Base-by-base conservation (phyloP, 768 basidiomycete species). In the Tubosaeta sp. region DNA sequence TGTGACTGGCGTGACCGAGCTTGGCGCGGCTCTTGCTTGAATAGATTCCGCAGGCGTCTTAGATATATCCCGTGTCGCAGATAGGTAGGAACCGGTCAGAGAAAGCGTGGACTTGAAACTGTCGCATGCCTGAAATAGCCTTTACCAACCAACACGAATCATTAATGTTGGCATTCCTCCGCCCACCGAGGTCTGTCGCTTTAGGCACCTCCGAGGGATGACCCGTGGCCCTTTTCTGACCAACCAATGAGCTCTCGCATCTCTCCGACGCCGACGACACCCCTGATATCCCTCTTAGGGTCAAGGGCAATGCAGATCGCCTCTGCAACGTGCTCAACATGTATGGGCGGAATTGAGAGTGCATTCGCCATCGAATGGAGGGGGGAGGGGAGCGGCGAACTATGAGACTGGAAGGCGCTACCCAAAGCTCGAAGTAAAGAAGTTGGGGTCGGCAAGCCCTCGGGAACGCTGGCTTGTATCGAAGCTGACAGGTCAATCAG, bases 251-350 rank as follows among this genome's bases (percentile, higher is more conserved):
- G 68, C 60, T 82, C 75, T 54, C 86, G 77, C 86, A 95, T 94
- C 57, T 75, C 73, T 51, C 64, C 66, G 49, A 93, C 89, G 10
- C 78, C 84, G 25, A 92, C 72, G 19, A 85, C 80, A 38, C 89
- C 90, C 46, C 63, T 65, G 42, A 91, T 71, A 38, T 76, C 75
- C 53, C 70, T 73, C 43, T 63, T 61, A 32, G 71, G 69, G 59
- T 83, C 78, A 51, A 85, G 72, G 31, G 80, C 77, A 18, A 84
- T 75, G 52, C 87, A 83, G 7, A 92, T 78, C 1, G 93, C 90
- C 59, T 86, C 82, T 3, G 87, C 96, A 40, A 98, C 92, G 55
- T 94, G 91, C 60, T 99, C 96, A 19, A 97, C 93, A 62, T 98
- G 95, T 38, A 98, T 82, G 2, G 96, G 94, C 27, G 88, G 91